Conservation (phyloP, 2,329 filamentous ascomycete genomes). For the Hypoxylon sp. region DNA sequence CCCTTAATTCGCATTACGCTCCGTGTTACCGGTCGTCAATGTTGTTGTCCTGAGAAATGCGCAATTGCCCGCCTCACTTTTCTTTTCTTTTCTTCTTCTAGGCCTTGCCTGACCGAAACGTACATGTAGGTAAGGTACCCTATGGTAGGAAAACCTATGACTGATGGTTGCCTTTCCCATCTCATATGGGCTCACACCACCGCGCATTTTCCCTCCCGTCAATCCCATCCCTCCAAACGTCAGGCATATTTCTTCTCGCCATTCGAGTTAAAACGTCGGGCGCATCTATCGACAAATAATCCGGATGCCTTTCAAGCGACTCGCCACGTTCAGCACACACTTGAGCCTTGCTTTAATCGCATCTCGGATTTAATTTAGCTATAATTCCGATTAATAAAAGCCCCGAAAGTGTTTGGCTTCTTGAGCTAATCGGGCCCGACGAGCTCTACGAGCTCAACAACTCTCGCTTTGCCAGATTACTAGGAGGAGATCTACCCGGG, state of each 20-base stretch:
- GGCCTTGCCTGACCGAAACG: conserved; percentile 27
- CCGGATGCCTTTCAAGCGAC: conserved; percentile 12
- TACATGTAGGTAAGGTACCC: conserved; percentile 5
- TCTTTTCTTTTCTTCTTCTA: conserved; percentile 20
- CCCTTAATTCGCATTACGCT: conserved; percentile 11
- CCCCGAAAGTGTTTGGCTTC: conserved; percentile 5
- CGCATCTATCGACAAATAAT: conserved; percentile 26
- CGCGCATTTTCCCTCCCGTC: conserved; percentile 16
- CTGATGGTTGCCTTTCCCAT: conserved; percentile 33
- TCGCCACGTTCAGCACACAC: conserved; percentile 3
- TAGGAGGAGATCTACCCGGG: conserved; percentile 12
- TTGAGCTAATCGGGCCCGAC: conserved; percentile 13
- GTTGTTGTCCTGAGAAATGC: conserved; percentile 23
- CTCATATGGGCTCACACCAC: conserved; percentile 30
- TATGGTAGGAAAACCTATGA: conserved; percentile 12
- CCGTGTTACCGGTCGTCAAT: conserved; percentile 1
- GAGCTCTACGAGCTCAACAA: not conserved
- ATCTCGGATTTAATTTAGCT: conserved; percentile 18
- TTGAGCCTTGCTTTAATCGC: conserved; percentile 10
- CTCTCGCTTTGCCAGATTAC: conserved; percentile 3
- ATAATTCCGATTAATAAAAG: conserved; percentile 14
- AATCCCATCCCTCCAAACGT: conserved; percentile 18
- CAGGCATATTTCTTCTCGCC: conserved; percentile 8
- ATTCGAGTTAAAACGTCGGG: conserved; percentile 14
- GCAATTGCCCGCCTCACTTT: conserved; percentile 46